phyloP scores from a whole-genome alignment of 495 filamentous ascomycete species.

The Tuber aestivum region DNA sequence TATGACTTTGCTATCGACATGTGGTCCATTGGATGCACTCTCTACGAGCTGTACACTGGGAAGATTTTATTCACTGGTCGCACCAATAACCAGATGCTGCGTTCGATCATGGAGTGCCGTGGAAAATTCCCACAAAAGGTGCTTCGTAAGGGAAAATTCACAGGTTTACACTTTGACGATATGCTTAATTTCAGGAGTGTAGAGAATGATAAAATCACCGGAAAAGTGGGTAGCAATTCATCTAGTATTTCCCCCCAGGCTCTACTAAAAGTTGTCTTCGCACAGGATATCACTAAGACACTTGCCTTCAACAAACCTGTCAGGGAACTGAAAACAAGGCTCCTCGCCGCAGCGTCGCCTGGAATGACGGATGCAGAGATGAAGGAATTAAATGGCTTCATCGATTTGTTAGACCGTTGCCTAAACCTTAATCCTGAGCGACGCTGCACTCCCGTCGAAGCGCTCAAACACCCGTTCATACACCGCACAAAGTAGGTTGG shows the following conservation, averaged over 20 bases:
- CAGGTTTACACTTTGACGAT: conserved; percentile 76
- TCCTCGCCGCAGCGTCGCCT: conserved; percentile 61
- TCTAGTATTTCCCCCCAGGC: neutral
- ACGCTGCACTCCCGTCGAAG: conserved; percentile 76
- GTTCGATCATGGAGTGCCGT: conserved; percentile 89
- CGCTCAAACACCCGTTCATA: conserved; percentile 82
- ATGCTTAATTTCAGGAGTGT: conserved; percentile 77
- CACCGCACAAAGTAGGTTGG: conserved; percentile 29
- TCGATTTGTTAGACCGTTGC: conserved; percentile 80
- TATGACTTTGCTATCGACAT: conserved; percentile 93
- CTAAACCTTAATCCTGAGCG: conserved; percentile 89
- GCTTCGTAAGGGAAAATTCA: conserved; percentile 68
- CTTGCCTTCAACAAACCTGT: conserved; percentile 72
- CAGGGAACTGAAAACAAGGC: conserved; percentile 70
- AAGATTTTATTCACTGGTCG: conserved; percentile 93
- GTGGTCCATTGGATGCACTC: conserved; percentile 94
- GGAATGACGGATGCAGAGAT: conserved; percentile 67
- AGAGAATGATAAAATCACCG: conserved; percentile 78
- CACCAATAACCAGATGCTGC: conserved; percentile 97
- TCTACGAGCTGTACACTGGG: conserved; percentile 94
- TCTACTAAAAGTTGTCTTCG: conserved; percentile 20
- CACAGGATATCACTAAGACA: conserved; percentile 59
- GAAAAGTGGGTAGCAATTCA: conserved; percentile 54
- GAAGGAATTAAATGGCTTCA: conserved; percentile 72
- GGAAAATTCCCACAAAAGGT: conserved; percentile 86